A percentile compares a stretch with the other conserved stretches of the same genome.
These are phyloP conservation scores for Pleurozium schreberi DNA, from an alignment of 225 moss, liverwort and hornwort genomes.

Conservation along the genomic window DNA sequence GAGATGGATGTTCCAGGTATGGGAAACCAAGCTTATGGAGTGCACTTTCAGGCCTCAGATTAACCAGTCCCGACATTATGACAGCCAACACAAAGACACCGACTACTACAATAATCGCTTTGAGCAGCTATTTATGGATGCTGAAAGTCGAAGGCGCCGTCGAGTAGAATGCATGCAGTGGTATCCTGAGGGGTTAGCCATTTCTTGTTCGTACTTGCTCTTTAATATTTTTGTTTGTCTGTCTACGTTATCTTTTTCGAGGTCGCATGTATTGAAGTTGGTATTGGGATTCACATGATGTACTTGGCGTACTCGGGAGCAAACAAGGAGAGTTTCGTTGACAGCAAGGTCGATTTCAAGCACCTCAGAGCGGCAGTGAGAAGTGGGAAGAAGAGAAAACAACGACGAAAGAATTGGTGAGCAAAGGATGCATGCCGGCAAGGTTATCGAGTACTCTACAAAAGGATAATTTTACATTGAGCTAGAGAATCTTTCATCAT, in stretches of 20 bases:
- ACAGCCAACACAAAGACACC: not conserved
- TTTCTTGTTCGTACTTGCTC: slow-evolving; percentile 8
- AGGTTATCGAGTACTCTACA: no score
- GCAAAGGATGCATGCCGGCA: not conserved
- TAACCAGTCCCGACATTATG: slow-evolving; percentile 23
- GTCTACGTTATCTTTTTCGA: slow-evolving; percentile 19
- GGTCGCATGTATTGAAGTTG: not conserved
- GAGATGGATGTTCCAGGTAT: slow-evolving; percentile 31
- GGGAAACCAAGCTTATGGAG: slow-evolving; percentile 78
- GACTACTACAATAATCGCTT: slow-evolving; percentile 46
- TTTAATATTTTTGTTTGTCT: not conserved
- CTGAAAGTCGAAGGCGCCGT: slow-evolving; percentile 73
- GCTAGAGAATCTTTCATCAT: not conserved
- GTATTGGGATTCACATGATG: not conserved
- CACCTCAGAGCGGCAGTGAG: not conserved
- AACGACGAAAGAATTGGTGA: not conserved
- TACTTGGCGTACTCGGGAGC: not conserved
- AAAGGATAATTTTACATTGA: not conserved
- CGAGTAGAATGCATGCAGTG: slow-evolving; percentile 86
- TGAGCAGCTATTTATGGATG: slow-evolving; percentile 83
- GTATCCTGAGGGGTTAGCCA: slow-evolving; percentile 79
- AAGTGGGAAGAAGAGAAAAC: not conserved
- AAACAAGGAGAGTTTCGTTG: not conserved
- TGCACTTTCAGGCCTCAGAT: slow-evolving; percentile 90
- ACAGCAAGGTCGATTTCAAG: not conserved